Percentiles rank a stretch among this genome's conserved stretches.
These are phyloP conservation scores for Glomus cerebriforme DNA, from an alignment of 192 early-diverging fungal species.

Conservation along the genomic window DNA sequence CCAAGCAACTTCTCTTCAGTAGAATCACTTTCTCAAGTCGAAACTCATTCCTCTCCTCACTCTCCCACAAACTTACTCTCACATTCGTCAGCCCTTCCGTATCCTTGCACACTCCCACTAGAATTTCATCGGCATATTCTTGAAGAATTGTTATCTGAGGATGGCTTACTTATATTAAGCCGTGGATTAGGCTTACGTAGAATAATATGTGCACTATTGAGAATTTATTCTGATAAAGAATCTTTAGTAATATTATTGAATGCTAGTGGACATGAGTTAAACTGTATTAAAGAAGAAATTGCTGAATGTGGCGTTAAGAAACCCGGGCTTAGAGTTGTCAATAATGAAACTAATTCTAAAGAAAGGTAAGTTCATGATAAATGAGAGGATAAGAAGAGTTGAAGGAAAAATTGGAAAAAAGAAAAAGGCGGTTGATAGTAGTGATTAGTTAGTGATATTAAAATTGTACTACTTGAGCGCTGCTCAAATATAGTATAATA, in stretches of 20 bases:
- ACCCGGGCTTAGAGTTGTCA: constrained; percentile 46
- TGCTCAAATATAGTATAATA: too few relatives aligned
- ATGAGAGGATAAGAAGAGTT: neutral
- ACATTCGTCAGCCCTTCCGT: neutral
- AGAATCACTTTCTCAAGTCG: neutral
- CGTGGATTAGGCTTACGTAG: constrained; percentile 75
- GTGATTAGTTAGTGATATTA: too few relatives aligned
- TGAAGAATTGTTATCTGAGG: constrained; percentile 63
- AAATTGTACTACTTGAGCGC: too few relatives aligned
- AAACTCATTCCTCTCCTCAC: neutral
- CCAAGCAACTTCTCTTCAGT: neutral
- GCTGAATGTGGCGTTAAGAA: constrained; percentile 46
- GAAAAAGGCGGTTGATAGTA: too few relatives aligned
- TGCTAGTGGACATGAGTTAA: constrained; percentile 61
- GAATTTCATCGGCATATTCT: neutral
- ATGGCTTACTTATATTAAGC: constrained; percentile 79
- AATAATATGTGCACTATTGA: constrained; percentile 71
- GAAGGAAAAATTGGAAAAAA: neutral
- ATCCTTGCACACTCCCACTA: neutral
- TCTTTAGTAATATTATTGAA: constrained; percentile 83
- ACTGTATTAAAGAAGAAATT: constrained; percentile 51
- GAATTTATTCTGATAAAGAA: constrained; percentile 65
- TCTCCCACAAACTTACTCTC: too few relatives aligned
- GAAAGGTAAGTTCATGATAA: constrained; percentile 48
- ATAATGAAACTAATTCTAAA: constrained; percentile 59